Evolutionary conservation across 257 asterid genomes (phyloP).

Genomic region (Paraleonurus japonicus): DNA sequence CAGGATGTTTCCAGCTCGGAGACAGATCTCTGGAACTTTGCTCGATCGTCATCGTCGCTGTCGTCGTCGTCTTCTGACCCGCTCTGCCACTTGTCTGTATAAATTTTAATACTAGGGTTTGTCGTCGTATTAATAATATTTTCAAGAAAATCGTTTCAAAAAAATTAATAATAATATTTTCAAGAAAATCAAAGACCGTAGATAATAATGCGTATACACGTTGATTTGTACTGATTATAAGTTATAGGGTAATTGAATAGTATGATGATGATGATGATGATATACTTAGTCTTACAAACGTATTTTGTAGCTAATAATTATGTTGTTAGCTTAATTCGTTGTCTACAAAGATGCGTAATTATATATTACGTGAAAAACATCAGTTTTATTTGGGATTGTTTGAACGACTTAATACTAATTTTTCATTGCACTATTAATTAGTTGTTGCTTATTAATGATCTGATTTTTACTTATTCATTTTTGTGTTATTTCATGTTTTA

Average conservation of each 20-base stretch:
- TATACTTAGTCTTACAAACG: not conserved
- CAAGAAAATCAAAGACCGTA: too few relatives aligned
- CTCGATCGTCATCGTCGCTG: constrained; percentile 48
- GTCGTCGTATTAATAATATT: not conserved
- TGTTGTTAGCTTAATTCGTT: constrained; percentile 19
- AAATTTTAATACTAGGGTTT: constrained; percentile 12
- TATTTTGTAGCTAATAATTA: constrained; percentile 27
- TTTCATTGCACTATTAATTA: too few relatives aligned
- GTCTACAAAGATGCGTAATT: not conserved
- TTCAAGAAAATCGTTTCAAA: too few relatives aligned
- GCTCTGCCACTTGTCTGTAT: constrained; percentile 71
- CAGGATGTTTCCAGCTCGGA: constrained; percentile 40
- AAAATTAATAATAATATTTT: too few relatives aligned
- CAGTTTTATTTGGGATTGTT: not conserved
- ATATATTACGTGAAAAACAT: not conserved
- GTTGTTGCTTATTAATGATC: not conserved
- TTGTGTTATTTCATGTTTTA: too few relatives aligned
- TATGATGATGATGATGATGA: not conserved
- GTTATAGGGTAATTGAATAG: too few relatives aligned
- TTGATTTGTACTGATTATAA: too few relatives aligned
- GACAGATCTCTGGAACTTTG: constrained; percentile 66
- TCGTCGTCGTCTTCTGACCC: constrained; percentile 65
- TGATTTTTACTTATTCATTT: not conserved
- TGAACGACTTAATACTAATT: not conserved
- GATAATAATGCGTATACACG: too few relatives aligned